phyloP scores from a whole-genome alignment of 2,329 filamentous ascomycete genomes.

The Cladophialophora carrionii region DNA sequence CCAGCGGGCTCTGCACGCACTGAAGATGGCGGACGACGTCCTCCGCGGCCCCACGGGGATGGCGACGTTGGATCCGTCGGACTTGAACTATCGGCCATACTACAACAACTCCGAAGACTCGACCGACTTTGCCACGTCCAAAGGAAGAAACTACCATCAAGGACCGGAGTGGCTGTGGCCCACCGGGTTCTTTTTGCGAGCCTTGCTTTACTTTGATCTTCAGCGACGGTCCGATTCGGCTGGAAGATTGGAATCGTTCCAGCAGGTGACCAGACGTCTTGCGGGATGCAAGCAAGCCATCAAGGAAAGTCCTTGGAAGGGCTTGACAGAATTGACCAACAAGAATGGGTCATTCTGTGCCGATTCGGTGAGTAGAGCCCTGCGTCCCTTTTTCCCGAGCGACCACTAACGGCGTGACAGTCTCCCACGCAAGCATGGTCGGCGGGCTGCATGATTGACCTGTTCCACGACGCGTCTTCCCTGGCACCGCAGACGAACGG shows the following conservation, averaged over 20 bases:
- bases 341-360: conserved; percentile 79
- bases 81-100: conserved; percentile 90
- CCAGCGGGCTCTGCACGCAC: conserved; percentile 74
- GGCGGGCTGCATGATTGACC: conserved; percentile 87
- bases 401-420: conserved; percentile 48
- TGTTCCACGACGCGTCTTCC: conserved; percentile 81
- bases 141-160: conserved; percentile 97
- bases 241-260: conserved; percentile 83
- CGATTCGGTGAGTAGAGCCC: conserved; percentile 73
- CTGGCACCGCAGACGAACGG: conserved; percentile 25
- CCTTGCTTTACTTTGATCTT: conserved; percentile 87
- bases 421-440: conserved; percentile 97
- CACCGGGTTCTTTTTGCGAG: conserved; percentile 90
- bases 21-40: conserved; percentile 76
- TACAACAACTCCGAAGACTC: conserved; percentile 96
- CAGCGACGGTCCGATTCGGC: conserved; percentile 67
- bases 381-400: neutral
- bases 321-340: conserved; percentile 89
- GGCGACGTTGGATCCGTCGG: conserved; percentile 89
- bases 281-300: conserved; percentile 85
- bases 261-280: conserved; percentile 85
- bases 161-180: conserved; percentile 99
- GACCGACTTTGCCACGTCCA: conserved; percentile 84
- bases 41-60: conserved; percentile 89
- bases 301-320: conserved; percentile 79